Conservation (phyloP, 441 rosid genomes). For the Bruguiera hainesii region DNA sequence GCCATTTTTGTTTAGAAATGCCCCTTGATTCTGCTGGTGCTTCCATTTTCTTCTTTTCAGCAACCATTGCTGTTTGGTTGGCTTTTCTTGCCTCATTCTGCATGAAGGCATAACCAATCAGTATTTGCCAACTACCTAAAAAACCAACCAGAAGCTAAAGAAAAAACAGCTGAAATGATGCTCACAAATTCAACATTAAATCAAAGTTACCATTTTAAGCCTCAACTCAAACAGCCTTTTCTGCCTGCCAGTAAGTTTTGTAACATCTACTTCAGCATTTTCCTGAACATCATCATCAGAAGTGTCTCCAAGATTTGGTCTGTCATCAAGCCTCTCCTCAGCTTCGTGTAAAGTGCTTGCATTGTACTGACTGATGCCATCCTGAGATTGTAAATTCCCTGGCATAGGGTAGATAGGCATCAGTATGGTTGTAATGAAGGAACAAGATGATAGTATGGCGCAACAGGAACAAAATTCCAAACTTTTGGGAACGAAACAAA, state of each 20-base stretch:
- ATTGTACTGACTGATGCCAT: background rate
- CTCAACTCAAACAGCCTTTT: constrained; percentile 74
- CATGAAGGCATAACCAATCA: constrained; percentile 14
- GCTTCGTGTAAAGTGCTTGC: background rate
- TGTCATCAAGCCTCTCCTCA: background rate
- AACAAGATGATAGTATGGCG: background rate
- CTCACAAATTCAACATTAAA: background rate
- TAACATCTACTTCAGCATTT: constrained; percentile 43
- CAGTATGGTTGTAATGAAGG: background rate
- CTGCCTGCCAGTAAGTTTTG: constrained; percentile 83
- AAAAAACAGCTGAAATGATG: background rate
- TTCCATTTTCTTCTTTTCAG: constrained; percentile 93
- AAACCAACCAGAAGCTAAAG: background rate
- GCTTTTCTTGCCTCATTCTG: constrained; percentile 91
- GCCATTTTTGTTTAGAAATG: constrained; percentile 92
- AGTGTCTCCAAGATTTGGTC: background rate
- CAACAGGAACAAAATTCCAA: background rate
- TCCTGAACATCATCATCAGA: constrained; percentile 23
- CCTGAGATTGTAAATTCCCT: background rate
- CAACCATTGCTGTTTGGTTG: constrained; percentile 80
- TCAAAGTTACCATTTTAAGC: constrained; percentile 68
- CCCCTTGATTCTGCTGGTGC: constrained; percentile 79
- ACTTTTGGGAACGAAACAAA: background rate
- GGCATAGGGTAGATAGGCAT: background rate
- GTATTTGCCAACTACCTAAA: constrained; percentile 3